A percentile compares a stretch with the other conserved stretches of the same genome.
Evolutionary conservation across 2,329 filamentous ascomycete species (phyloP).

Genomic region (Penicillium sp.): DNA sequence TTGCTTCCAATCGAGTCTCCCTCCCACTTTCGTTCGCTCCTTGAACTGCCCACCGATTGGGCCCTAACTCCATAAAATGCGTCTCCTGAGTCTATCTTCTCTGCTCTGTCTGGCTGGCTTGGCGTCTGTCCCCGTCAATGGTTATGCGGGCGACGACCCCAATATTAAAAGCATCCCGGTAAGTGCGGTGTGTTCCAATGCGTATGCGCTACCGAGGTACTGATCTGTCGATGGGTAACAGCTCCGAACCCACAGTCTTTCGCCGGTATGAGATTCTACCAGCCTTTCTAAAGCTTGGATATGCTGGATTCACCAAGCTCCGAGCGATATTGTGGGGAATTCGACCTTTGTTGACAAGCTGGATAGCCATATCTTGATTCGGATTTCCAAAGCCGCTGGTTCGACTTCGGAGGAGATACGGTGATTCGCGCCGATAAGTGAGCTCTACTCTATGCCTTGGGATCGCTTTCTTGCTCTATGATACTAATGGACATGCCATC

Average conservation of each 20-base stretch:
- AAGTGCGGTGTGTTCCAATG: slow-evolving; percentile 33
- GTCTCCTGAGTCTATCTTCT: slow-evolving; percentile 37
- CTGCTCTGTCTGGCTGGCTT: slow-evolving; percentile 40
- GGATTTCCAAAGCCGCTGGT: slow-evolving; percentile 98
- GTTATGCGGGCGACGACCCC: slow-evolving; percentile 52
- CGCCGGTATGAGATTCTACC: slow-evolving; percentile 62
- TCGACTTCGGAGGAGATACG: slow-evolving; percentile 96
- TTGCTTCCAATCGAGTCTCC: not conserved
- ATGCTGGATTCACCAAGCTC: slow-evolving; percentile 7
- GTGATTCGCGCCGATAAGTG: slow-evolving; percentile 72
- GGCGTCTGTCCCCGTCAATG: slow-evolving; percentile 34
- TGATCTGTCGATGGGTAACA: slow-evolving; percentile 42
- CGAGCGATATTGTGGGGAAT: slow-evolving; percentile 7
- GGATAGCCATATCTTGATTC: slow-evolving; percentile 90
- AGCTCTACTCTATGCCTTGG: not conserved
- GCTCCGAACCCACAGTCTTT: slow-evolving; percentile 84
- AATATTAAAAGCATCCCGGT: slow-evolving; percentile 68
- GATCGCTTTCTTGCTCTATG: not conserved
- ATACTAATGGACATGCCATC: not conserved
- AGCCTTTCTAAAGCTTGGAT: not conserved
- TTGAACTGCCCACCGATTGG: slow-evolving; percentile 22
- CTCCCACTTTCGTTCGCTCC: slow-evolving; percentile 25
- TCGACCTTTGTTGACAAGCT: slow-evolving; percentile 21
- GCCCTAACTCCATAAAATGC: slow-evolving; percentile 30
- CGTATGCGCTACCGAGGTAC: slow-evolving; percentile 13